phyloP scores from a whole-genome alignment of 768 basidiomycete species.

The Pulveroboletus sp. region DNA sequence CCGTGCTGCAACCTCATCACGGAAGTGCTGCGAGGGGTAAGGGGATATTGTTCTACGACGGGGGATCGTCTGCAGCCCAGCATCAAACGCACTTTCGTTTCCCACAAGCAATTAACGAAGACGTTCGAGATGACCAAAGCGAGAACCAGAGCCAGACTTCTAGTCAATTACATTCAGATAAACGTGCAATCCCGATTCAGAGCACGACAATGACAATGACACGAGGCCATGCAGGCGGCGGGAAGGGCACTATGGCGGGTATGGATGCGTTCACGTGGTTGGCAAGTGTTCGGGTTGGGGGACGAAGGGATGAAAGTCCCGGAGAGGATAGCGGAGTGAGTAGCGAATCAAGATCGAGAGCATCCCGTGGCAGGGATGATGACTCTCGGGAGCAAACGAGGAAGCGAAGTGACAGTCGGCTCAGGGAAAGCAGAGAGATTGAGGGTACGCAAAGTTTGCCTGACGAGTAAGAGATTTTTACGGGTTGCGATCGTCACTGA shows the following conservation, averaged over 20 bases:
- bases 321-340: slow-evolving; percentile 51
- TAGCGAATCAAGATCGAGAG: slow-evolving; percentile 41
- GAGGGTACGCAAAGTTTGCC: slow-evolving; percentile 54
- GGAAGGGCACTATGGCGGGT: slow-evolving; percentile 55
- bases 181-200: slow-evolving; percentile 21
- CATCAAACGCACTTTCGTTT: slow-evolving; percentile 36
- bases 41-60: slow-evolving; percentile 26
- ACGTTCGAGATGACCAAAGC: slow-evolving; percentile 12
- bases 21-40: slow-evolving; percentile 34
- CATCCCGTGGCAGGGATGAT: slow-evolving; percentile 22
- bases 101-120: slow-evolving; percentile 10
- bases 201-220: slow-evolving; percentile 42
- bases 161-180: slow-evolving; percentile 9
- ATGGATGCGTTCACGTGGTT: slow-evolving; percentile 75
- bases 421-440: slow-evolving; percentile 29
- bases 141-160: slow-evolving; percentile 6
- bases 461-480: slow-evolving; percentile 57
- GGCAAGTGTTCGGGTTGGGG: slow-evolving; percentile 66
- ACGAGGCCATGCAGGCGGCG: slow-evolving; percentile 43
- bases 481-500: background rate
- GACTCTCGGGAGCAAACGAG: slow-evolving; percentile 24
- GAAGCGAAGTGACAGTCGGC: slow-evolving; percentile 48
- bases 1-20: slow-evolving; percentile 32
- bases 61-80: slow-evolving; percentile 31
- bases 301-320: slow-evolving; percentile 52